These are phyloP conservation scores for Leccinum fuscescens DNA, from an alignment of 1,284 basidiomycete species.

Conservation along the genomic window DNA sequence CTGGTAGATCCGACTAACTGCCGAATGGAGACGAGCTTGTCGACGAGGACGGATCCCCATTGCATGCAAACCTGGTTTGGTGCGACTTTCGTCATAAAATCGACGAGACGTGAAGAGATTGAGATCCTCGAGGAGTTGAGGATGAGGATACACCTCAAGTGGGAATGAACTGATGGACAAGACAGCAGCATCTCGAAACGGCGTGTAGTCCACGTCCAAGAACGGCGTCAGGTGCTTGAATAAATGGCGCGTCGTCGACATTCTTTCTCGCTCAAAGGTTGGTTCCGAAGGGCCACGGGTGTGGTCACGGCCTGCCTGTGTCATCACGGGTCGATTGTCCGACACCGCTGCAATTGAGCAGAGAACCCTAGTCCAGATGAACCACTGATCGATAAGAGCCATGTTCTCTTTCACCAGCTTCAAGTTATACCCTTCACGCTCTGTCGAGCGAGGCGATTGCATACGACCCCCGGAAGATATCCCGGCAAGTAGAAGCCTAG, in stretches of 20 bases:
- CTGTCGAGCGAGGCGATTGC: conserved; percentile 40
- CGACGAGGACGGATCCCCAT: conserved; percentile 59
- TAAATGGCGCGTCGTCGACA: conserved; percentile 76
- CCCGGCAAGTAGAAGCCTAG: conserved; percentile 66
- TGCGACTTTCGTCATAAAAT: conserved; percentile 73
- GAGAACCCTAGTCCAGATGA: conserved; percentile 80
- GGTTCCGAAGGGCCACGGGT: conserved; percentile 69
- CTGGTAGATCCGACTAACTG: conserved; percentile 88
- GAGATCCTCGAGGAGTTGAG: conserved; percentile 82
- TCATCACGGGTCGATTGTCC: conserved; percentile 56
- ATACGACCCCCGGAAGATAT: conserved; percentile 48
- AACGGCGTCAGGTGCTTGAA: conserved; percentile 87
- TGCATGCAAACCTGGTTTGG: conserved; percentile 62
- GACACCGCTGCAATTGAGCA: conserved; percentile 76
- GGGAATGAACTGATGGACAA: conserved; percentile 88
- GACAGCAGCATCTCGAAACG: conserved; percentile 85
- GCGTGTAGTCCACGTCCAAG: conserved; percentile 80
- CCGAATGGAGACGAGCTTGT: conserved; percentile 82
- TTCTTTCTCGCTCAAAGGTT: conserved; percentile 70
- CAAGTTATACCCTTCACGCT: conserved; percentile 44
- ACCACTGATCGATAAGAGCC: conserved; percentile 81
- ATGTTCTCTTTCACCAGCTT: conserved; percentile 62
- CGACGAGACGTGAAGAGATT: conserved; percentile 78
- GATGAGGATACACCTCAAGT: no score
- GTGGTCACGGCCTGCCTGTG: conserved; percentile 64